These are phyloP conservation scores for Trichosporon faecale DNA, from an alignment of 1,284 basidiomycete species.

Conservation along the genomic window DNA sequence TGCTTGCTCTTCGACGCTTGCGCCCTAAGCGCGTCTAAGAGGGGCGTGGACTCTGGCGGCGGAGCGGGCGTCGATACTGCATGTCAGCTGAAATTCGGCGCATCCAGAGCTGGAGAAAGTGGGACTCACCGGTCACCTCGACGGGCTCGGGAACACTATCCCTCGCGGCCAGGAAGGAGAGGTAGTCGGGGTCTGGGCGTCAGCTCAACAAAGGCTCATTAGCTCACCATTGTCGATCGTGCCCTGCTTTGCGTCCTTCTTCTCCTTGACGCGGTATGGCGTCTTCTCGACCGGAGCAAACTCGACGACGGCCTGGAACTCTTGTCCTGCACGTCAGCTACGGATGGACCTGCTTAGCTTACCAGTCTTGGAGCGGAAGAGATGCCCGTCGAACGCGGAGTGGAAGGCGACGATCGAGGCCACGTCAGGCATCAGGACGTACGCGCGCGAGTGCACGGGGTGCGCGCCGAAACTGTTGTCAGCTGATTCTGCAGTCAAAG, in stretches of 20 bases:
- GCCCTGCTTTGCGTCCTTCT: constrained; percentile 47
- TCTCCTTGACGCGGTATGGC: constrained; percentile 39
- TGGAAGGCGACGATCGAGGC: constrained; percentile 73
- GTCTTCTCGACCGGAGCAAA: constrained; percentile 86
- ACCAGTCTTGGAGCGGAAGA: constrained; percentile 90
- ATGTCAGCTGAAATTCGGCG: background rate
- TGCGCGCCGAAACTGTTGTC: constrained; percentile 62
- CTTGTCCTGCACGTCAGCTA: constrained; percentile 62
- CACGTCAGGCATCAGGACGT: constrained; percentile 79
- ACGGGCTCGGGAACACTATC: constrained; percentile 58
- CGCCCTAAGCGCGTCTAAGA: constrained; percentile 77
- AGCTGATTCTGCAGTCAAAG: constrained; percentile 28
- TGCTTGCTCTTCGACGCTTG: constrained; percentile 29
- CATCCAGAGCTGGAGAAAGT: background rate
- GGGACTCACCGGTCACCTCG: constrained; percentile 63
- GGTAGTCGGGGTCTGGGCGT: constrained; percentile 69
- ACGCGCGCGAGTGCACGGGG: constrained; percentile 80
- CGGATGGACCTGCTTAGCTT: constrained; percentile 28
- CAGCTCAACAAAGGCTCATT: background rate
- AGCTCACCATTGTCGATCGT: constrained; percentile 46
- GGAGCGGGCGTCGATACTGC: constrained; percentile 29
- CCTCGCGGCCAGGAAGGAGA: constrained; percentile 63
- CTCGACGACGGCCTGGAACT: constrained; percentile 84
- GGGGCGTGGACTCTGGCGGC: constrained; percentile 69
- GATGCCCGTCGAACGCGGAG: constrained; percentile 82